Base-by-base conservation (phyloP, 495 filamentous ascomycete genomes). In the Thermothielavioides terrestris region DNA sequence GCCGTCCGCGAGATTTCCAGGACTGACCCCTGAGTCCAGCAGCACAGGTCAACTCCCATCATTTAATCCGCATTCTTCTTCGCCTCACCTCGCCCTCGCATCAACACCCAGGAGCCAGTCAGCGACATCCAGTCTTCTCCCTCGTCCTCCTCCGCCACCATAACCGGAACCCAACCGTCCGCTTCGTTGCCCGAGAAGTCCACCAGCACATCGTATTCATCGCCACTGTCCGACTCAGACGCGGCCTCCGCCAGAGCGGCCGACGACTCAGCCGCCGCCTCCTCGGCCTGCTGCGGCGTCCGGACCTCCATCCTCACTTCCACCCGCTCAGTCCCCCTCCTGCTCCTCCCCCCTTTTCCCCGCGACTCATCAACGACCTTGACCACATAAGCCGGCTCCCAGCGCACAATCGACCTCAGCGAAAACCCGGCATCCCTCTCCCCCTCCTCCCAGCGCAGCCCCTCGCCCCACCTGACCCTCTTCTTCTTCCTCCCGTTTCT, bases 101-200 rank as follows among this genome's bases (percentile, higher is more conserved):
- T 36, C 41, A 37, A 7, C 11, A 52, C 26, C 41, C 41, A 45
- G 4, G 49, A 52, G 2, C 49, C 49, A n/a, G 49, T 52, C 14
- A 52, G 41, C 10, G 49, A 52, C 20, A 52, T 37, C 49, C 49
- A 52, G 14, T 43, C 49, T 6, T 52, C 41, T 9, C 42, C 49
- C 11, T 39, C 25, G 0, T 44, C 34, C 1, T 52, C 40, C 34
- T 52, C 49, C 14, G 39, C 32, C 30, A 52, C 49, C 49, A 52
- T 52, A 2, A 52, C 49, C 25, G 49, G 49, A 6, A 52, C 34
- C 49, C 49, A 52, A 10, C 49, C 49, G 9, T 40, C 20, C 3
- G 35, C 32, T 27, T 31, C 25, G 6, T 46, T 42, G 11, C 32
- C 40, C n/a, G 32, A 39, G 22, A 40, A 25, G 25, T 46, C 49